Evolutionary conservation across 768 basidiomycete species (phyloP), one percentile per base, ranked within the genome.

Genomic region (Lactarius tabidus): DNA sequence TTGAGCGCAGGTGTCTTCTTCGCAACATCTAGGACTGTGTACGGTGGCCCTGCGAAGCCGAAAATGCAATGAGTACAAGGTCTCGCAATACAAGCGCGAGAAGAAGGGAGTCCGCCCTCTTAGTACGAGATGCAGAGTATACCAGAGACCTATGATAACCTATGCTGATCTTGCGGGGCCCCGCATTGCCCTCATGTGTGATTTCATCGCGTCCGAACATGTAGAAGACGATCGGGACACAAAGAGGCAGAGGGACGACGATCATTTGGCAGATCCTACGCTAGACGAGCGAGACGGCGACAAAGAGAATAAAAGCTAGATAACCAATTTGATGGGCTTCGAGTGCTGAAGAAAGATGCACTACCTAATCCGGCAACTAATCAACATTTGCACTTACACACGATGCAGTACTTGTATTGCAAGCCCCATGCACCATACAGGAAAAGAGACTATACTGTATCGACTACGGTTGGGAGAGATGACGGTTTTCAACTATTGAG

Each of bases 251-350:
- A 70, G 63, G 66, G 59, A 56, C 54, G 67, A 59, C n/a, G 67
- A 57, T 20, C 63, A 61, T 60, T 52, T 43, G 18, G 33, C 60
- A 53, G 60, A 67, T 58, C 31, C 69, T 52, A 60, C 59, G 56
- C 26, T 64, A 39, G 68, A 70, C 57, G 62, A 85, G 82, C 81
- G 69, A 73, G 43, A 70, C 60, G 62, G 79, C 74, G 83, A 86
- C 64, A 85, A 87, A 64, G 81, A 80, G 68, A 84, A 86, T 69
- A 87, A 84, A 54, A 70, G 72, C 65, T 33, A 33, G 14, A 70
- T 23, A 17, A 31, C 26, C 48, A 55, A 68, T 31, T 28, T 17
- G 35, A 38, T 43, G 57, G n/a, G n/a, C n/a, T n/a, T n/a, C n/a
- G n/a, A n/a, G n/a, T n/a, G n/a, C n/a, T n/a, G n/a, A n/a, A n/a